A percentile compares a stretch with the other conserved stretches of the same genome.
Evolutionary conservation across 495 filamentous ascomycete genomes (phyloP).

Genomic region (Bathelium albidoporum): DNA sequence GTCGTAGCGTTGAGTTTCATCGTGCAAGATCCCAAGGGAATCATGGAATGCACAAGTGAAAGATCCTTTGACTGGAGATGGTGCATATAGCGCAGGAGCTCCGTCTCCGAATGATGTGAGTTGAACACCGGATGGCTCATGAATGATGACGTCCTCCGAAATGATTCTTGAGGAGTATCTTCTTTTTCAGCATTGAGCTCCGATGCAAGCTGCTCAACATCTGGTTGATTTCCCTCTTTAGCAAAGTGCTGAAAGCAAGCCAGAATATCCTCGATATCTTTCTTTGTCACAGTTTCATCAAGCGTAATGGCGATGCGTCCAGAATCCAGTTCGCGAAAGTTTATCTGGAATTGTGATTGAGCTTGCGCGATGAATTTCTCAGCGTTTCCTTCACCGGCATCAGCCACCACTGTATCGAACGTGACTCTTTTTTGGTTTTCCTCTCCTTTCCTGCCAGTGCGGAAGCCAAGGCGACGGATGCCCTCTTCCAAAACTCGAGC

Average conservation of each 20-base stretch:
- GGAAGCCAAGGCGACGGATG: slow-evolving; percentile 55
- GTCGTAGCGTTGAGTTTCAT: slow-evolving; percentile 98
- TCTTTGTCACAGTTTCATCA: slow-evolving; percentile 58
- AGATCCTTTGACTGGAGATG: slow-evolving; percentile 94
- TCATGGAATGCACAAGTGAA: slow-evolving; percentile 96
- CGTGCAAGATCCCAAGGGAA: slow-evolving; percentile 96
- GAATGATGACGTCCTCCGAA: slow-evolving; percentile 66
- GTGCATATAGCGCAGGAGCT: slow-evolving; percentile 88
- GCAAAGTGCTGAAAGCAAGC: slow-evolving; percentile 41
- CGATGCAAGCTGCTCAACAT: slow-evolving; percentile 29
- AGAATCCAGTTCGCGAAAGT: slow-evolving; percentile 51
- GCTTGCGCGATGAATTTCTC: slow-evolving; percentile 42
- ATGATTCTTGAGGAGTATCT: slow-evolving; percentile 19
- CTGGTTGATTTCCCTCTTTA: slow-evolving; percentile 14
- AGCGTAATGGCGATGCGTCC: slow-evolving; percentile 56
- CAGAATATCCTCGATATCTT: slow-evolving; percentile 52
- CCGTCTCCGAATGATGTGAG: slow-evolving; percentile 91
- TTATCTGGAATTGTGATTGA: slow-evolving; percentile 45
- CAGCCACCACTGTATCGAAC: slow-evolving; percentile 77
- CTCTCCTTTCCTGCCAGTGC: slow-evolving; percentile 47
- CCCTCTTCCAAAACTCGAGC: slow-evolving; percentile 61
- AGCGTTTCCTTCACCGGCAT: slow-evolving; percentile 40
- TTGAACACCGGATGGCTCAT: slow-evolving; percentile 96
- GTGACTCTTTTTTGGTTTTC: slow-evolving; percentile 44
- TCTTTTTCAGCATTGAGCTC: slow-evolving; percentile 13